Base-by-base conservation (phyloP, 306 rosid species). In the Fagus sylvatica region DNA sequence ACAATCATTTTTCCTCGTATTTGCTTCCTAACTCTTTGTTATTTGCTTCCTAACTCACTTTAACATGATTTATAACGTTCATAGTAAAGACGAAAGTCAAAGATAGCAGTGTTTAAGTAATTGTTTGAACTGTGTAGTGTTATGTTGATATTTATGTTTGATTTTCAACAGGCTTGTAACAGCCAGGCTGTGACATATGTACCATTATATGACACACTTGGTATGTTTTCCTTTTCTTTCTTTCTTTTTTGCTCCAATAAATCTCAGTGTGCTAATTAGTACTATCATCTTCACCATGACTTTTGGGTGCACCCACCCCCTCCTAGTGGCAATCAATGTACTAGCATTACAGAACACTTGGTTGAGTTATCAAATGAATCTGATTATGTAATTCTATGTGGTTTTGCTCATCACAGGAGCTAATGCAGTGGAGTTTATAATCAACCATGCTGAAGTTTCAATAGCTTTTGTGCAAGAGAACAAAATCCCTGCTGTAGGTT, bases 351-450 rank as follows among this genome's bases (percentile, higher is more conserved):
- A 48, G 40, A 60, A 46, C 77, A 56, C 65, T 54, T 5, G 48
- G 48, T 34, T 46, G 78, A 6, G 33, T 65, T 48, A 19, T 37
- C 49, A 54, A 61, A 54, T 68, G 76, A 2, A 30, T 43, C 32
- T 11, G 53, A 33, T 49, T 66, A 69, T 73, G 73, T 64, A 69
- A 64, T 54, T 75, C 70, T 80, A 55, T 73, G 22, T 74, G 75
- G 68, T 57, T 77, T 83, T 82, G 57, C 70, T 65, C 66, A 51
- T 75, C 61, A 75, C 96, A 95, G 98, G 98, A 85, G 86, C 97
- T 69, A 89, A 91, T 88, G 98, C 97, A 1, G 96, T 95, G 66
- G 98, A 92, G 87, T 95, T 91, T 81, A 89, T 95, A 87, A 88
- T 91, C 82, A 88, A 89, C 75, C 98, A 91, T 72, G 98, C 91